Conservation (phyloP, 371 early-diverging fungal genomes). For the Mucor lusitanicus region DNA sequence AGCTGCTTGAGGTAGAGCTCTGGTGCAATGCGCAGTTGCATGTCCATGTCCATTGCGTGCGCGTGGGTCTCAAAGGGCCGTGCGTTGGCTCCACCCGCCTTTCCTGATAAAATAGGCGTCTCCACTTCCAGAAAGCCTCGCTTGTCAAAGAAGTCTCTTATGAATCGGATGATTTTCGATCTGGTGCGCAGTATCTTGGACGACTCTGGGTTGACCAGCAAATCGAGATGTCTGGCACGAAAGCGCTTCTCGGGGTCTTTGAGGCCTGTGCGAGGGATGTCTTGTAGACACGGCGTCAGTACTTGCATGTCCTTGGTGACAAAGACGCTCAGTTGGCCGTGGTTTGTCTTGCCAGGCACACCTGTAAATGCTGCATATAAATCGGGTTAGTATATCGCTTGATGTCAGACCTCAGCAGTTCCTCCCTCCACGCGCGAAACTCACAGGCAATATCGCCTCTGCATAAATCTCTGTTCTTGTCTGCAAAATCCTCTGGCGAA, state of each 20-base stretch:
- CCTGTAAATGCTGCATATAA: conserved; percentile 67
- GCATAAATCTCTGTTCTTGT: conserved; percentile 42
- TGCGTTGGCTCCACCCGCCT: conserved; percentile 96
- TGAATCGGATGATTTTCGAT: conserved; percentile 66
- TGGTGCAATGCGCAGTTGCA: conserved; percentile 93
- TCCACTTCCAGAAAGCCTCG: conserved; percentile 95
- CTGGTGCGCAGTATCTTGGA: conserved; percentile 58
- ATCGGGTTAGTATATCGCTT: neutral
- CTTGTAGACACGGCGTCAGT: conserved; percentile 88
- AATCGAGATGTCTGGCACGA: conserved; percentile 87
- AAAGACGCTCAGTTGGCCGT: conserved; percentile 84
- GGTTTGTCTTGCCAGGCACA: conserved; percentile 76
- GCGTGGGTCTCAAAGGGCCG: conserved; percentile 90
- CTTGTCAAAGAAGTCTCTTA: conserved; percentile 79
- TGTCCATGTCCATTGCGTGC: conserved; percentile 77
- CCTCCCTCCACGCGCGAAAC: too few relatives aligned
- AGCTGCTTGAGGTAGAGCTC: conserved; percentile 96
- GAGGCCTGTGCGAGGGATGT: conserved; percentile 76
- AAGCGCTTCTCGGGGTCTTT: conserved; percentile 82
- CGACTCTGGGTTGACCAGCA: conserved; percentile 81
- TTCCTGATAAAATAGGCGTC: conserved; percentile 89
- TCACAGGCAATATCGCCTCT: conserved; percentile 73
- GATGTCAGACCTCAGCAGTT: too few relatives aligned
- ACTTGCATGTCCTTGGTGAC: conserved; percentile 59
- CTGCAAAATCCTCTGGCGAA: conserved; percentile 46